Conservation (phyloP, 441 rosid species). For the Mallotus repandus region DNA sequence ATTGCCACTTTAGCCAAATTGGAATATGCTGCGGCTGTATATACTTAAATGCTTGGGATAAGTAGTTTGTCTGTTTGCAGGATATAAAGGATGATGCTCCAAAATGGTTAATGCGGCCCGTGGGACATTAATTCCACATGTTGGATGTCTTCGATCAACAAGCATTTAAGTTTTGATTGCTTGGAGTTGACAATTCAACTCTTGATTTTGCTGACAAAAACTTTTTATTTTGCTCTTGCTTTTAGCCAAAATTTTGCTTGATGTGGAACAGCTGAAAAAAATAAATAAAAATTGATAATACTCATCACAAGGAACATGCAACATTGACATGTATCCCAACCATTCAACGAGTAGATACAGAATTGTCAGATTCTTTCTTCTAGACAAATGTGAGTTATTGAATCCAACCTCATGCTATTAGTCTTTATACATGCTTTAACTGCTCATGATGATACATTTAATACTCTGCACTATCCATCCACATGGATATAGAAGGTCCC, state of each 20-base stretch:
- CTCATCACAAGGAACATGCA: background rate
- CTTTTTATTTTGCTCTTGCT: background rate
- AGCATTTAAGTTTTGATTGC: background rate
- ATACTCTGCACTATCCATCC: conserved; percentile 4
- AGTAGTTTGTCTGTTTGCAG: background rate
- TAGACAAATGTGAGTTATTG: background rate
- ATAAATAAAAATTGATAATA: too few relatives aligned
- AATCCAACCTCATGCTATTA: background rate
- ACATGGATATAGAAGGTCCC: background rate
- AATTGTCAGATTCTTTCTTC: background rate
- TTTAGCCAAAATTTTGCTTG: background rate
- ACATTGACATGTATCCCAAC: background rate
- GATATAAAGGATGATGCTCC: background rate
- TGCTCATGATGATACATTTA: conserved; percentile 1
- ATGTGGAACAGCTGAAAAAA: background rate
- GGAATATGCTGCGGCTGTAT: background rate
- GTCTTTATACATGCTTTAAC: background rate
- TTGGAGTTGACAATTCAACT: background rate
- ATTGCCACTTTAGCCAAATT: background rate
- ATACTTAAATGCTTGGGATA: too few relatives aligned
- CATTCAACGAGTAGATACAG: background rate
- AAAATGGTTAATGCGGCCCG: background rate
- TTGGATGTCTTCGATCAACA: background rate
- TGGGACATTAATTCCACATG: background rate
- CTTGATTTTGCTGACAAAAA: background rate